Base-by-base conservation (phyloP, 768 basidiomycete genomes). In the Candolleomyces aberdarensis region DNA sequence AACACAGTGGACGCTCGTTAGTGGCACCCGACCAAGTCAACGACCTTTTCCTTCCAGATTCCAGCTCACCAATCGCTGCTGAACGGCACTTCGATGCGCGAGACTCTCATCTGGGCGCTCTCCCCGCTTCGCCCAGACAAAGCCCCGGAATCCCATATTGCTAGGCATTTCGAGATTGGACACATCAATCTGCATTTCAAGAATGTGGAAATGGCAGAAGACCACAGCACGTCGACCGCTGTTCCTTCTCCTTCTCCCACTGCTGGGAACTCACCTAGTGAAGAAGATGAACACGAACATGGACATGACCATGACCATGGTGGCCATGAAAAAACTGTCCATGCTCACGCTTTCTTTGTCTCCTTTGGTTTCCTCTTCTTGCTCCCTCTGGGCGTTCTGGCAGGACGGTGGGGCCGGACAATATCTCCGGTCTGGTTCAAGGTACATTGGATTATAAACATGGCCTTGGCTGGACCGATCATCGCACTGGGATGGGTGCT, bases 361-460 rank as follows among this genome's bases (percentile, higher is more conserved):
- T 76, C 80, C 9, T 63, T 84, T 39, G 86, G 84, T 0, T 85
- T 87, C 69, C 71, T 87, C 59, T 70, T 87, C 22, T 62, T 87
- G 41, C 71, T 88, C 1, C 87, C 87, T 5, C 58, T 78, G 8
- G 83, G 84, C 9, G 76, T 79, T 0, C 72, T 88, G 44, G 67
- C 83, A 32, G 85, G 83, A 13, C 80, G 86, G 20, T 84, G 80
- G 75, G 75, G 76, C 17, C 73, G 87, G 53, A 80, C 82, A 3
- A 71, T 82, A 60, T 80, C 79, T 5, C 69, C 75, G 11, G 73
- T 71, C 57, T 88, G 87, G 87, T 81, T 86, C 70, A 79, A 76
- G n/a, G 71, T 73, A 3, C 88, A 89, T 64, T 77, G 78, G 74
- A 66, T 79, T 22, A 66, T 80, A 62, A 83, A 84, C 60, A 77